Conservation (phyloP, 2,329 filamentous ascomycete species). For the Talaromyces marneffei region DNA sequence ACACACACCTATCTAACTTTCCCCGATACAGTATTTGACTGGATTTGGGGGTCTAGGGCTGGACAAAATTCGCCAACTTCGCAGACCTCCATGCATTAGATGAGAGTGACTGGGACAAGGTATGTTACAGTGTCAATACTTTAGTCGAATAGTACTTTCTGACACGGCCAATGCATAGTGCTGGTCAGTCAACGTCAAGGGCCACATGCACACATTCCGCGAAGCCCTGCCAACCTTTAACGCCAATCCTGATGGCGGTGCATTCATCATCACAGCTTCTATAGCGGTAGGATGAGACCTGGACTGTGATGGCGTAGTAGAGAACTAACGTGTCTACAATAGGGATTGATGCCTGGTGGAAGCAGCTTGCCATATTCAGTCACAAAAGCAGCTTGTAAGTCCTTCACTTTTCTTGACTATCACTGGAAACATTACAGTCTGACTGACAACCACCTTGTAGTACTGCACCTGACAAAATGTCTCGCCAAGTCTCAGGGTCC, state of each 20-base stretch:
- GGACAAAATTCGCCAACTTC: constrained; percentile 56
- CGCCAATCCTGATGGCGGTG: constrained; percentile 57
- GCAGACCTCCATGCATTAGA: constrained; percentile 53
- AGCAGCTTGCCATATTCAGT: constrained; percentile 67
- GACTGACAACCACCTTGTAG: constrained; percentile 23
- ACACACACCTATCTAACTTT: neutral
- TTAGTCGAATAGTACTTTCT: neutral
- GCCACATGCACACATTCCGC: constrained; percentile 49
- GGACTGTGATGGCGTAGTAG: neutral
- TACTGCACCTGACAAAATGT: constrained; percentile 61
- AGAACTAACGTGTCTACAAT: neutral
- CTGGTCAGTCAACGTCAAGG: constrained; percentile 59
- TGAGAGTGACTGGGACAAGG: constrained; percentile 60
- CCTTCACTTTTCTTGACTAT: neutral
- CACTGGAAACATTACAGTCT: neutral
- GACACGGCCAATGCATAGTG: constrained; percentile 37
- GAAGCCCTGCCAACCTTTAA: constrained; percentile 56
- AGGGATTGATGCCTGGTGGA: constrained; percentile 48
- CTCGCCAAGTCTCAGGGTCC: constrained; percentile 57
- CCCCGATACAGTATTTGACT: neutral
- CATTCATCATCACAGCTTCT: constrained; percentile 58
- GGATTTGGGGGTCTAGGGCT: constrained; percentile 43
- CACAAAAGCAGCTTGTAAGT: constrained; percentile 64
- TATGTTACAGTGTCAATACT: constrained; percentile 27
- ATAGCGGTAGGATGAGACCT: constrained; percentile 45